Evolutionary conservation across 2,329 filamentous ascomycete species (phyloP).

Genomic region (Ceratocystiopsis sp.): DNA sequence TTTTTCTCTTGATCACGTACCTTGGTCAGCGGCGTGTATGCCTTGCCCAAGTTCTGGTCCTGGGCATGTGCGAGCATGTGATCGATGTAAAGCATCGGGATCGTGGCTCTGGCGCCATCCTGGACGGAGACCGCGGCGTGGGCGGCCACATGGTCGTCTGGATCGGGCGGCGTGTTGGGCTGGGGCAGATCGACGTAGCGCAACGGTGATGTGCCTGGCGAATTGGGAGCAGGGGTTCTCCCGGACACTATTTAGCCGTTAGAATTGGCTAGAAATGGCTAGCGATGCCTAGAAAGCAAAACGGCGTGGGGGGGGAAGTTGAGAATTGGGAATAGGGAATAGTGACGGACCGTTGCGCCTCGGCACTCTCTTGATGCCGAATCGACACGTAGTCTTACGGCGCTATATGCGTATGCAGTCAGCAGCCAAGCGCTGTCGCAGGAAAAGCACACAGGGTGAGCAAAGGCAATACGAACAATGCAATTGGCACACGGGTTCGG

Average conservation of each 20-base stretch:
- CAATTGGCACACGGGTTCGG: constrained; percentile 6
- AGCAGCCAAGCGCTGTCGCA: neutral
- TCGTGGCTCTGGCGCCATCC: neutral
- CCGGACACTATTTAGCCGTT: no score
- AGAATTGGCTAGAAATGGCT: no score
- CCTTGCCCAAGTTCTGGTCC: neutral
- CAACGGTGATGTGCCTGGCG: constrained; percentile 1
- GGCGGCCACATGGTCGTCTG: neutral
- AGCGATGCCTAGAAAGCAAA: no score
- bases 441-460: no score
- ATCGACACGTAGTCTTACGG: constrained; percentile 6
- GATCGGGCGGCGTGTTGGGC: constrained; percentile 1
- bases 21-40: no score
- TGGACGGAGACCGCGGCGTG: neutral
- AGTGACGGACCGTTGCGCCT: constrained; percentile 5
- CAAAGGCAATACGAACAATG: constrained; percentile 1
- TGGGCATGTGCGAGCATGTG: constrained; percentile 11
- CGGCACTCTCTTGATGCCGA: constrained; percentile 6
- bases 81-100: constrained; percentile 15
- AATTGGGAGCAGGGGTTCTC: neutral
- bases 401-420: constrained; percentile 1
- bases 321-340: no score
- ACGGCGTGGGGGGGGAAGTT: no score
- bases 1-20: no score
- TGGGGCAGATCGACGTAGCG: constrained; percentile 1